Conservation (phyloP, 2,329 filamentous ascomycete species). For the Paecilomyces dactylethromorphus region DNA sequence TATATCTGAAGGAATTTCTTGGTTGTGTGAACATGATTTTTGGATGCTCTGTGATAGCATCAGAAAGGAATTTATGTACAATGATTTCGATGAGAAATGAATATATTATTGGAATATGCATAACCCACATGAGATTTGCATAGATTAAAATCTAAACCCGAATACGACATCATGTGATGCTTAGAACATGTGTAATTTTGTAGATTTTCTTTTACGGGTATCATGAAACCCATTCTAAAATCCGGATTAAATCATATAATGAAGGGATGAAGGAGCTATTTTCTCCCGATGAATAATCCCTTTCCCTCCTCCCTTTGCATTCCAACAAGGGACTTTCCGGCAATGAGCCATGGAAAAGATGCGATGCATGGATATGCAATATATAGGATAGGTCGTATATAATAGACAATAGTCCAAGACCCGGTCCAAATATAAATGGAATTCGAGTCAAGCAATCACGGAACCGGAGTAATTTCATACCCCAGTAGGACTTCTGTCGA, state of each 20-base stretch:
- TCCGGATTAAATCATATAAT: not conserved
- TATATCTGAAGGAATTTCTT: not conserved
- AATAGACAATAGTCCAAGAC: not conserved
- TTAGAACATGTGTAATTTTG: not conserved
- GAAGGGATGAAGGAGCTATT: not conserved
- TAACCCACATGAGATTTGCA: too few species aligned
- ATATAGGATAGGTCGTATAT: not conserved
- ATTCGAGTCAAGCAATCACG: slow-evolving; percentile 12
- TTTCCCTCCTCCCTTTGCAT: not conserved
- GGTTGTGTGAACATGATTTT: not conserved
- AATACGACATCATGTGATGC: not conserved
- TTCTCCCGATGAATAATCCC: not conserved
- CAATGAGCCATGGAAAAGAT: not conserved
- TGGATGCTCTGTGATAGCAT: not conserved
- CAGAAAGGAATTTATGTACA: slow-evolving; percentile 18
- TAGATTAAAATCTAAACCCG: not conserved
- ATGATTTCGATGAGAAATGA: slow-evolving; percentile 53
- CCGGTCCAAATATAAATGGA: not conserved
- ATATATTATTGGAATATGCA: not conserved
- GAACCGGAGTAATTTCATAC: slow-evolving; percentile 69
- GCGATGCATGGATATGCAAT: not conserved
- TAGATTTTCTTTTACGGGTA: not conserved
- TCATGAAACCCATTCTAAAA: not conserved
- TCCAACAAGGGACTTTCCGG: not conserved
- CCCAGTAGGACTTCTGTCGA: slow-evolving; percentile 87